phyloP scores from a whole-genome alignment of 208 protist genomes.

The Leishmania gerbilli region DNA sequence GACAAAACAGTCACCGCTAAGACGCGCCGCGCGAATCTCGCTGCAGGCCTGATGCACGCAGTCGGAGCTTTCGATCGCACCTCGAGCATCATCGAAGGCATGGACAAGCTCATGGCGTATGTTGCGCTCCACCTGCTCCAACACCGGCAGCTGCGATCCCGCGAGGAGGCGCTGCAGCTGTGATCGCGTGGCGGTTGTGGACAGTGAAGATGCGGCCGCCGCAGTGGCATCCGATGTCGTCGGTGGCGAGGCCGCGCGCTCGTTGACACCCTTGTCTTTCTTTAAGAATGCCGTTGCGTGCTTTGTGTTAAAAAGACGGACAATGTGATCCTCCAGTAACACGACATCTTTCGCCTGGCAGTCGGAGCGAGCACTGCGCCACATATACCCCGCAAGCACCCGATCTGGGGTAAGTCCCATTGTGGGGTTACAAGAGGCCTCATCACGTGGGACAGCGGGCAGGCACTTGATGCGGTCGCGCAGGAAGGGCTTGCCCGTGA shows the following conservation, averaged over 20 bases:
- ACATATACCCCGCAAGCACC: slow-evolving; percentile 79
- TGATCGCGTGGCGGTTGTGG: neutral
- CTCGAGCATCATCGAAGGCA: slow-evolving; percentile 93
- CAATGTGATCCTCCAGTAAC: slow-evolving; percentile 64
- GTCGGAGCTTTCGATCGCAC: slow-evolving; percentile 83
- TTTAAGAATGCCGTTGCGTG: slow-evolving; percentile 20
- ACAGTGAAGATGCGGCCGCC: slow-evolving; percentile 1
- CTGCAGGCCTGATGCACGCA: slow-evolving; percentile 94
- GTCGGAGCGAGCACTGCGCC: slow-evolving; percentile 55
- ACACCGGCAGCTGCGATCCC: slow-evolving; percentile 29
- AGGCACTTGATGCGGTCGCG: slow-evolving; percentile 86
- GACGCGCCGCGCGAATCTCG: slow-evolving; percentile 93
- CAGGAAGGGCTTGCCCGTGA: slow-evolving; percentile 50
- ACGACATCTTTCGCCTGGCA: slow-evolving; percentile 78
- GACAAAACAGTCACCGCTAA: slow-evolving; percentile 93
- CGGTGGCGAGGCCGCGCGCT: neutral
- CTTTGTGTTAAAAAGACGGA: slow-evolving; percentile 24
- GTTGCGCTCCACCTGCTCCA: slow-evolving; percentile 71
- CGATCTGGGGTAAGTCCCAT: slow-evolving; percentile 25
- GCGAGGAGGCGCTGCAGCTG: slow-evolving; percentile 20
- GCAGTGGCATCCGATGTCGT: neutral
- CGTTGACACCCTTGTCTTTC: slow-evolving; percentile 16
- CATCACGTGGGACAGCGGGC: slow-evolving; percentile 7
- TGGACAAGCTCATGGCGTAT: slow-evolving; percentile 95
- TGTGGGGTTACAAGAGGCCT: neutral